Evolutionary conservation across 345 rosid species (phyloP).

Genomic region (Murraya paniculata): DNA sequence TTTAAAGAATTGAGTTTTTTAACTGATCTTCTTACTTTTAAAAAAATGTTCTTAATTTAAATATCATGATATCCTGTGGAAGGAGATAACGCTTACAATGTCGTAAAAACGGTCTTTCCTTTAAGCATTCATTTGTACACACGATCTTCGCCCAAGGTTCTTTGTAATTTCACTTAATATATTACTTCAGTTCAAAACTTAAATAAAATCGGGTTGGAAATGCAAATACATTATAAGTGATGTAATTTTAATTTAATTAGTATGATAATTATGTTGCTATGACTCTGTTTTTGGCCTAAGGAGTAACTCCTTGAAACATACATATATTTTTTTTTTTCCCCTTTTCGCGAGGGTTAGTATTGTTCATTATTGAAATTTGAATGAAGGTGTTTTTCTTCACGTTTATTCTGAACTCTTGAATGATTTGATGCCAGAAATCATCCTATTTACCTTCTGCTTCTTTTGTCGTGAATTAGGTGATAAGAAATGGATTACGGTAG

Average conservation of each 20-base stretch:
- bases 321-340: neutral
- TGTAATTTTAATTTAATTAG: neutral
- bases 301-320: neutral
- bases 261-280: neutral
- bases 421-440: neutral
- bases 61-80: neutral
- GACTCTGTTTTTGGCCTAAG: neutral
- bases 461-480: conserved; percentile 11
- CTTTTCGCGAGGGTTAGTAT: neutral
- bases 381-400: neutral
- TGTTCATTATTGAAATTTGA: neutral
- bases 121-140: neutral
- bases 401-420: neutral
- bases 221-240: neutral
- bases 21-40: neutral
- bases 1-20: neutral
- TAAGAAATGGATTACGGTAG: conserved; percentile 47
- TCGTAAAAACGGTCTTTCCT: neutral
- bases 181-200: neutral
- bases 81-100: neutral
- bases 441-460: neutral
- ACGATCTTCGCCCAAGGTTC: neutral
- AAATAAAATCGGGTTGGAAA: neutral
- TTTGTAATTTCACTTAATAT: neutral
- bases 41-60: neutral